A percentile compares a stretch with the other conserved stretches of the same genome.
Conservation (phyloP, 441 rosid species). For the Pelargonium australe region DNA sequence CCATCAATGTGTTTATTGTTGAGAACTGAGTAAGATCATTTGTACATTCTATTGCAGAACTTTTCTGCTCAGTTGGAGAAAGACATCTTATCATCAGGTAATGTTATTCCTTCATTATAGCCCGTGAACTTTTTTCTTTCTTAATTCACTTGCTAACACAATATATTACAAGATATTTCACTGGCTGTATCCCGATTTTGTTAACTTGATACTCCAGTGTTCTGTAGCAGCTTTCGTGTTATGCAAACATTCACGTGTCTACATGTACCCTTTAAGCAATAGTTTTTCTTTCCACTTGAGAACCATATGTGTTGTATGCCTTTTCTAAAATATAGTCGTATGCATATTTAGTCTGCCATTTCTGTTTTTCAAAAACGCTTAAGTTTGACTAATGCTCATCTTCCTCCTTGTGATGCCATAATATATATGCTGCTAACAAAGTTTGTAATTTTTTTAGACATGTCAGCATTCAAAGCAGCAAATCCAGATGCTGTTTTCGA, state of each 20-base stretch:
- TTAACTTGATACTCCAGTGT: background rate
- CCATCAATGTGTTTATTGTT: slow-evolving; percentile 10
- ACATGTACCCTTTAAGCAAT: background rate
- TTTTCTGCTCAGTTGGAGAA: slow-evolving; percentile 97
- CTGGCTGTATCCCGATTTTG: too few relatives aligned
- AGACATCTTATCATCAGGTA: slow-evolving; percentile 82
- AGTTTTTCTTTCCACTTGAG: background rate
- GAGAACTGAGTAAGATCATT: slow-evolving; percentile 17
- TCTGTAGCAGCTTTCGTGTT: background rate
- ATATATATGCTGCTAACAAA: background rate
- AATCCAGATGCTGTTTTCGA: slow-evolving; percentile 89
- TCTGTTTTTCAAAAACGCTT: background rate
- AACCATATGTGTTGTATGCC: background rate
- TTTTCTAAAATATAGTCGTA: background rate
- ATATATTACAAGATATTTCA: too few relatives aligned
- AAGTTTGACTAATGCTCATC: background rate
- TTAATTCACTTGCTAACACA: background rate
- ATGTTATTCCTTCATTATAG: background rate
- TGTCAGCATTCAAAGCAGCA: slow-evolving; percentile 99
- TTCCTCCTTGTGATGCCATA: slow-evolving; percentile 1
- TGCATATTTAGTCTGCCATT: background rate
- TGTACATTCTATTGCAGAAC: slow-evolving; percentile 50
- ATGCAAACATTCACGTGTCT: background rate
- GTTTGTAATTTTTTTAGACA: slow-evolving; percentile 38
- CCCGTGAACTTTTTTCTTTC: background rate